phyloP scores from a whole-genome alignment of 306 rosid species.

The Ormosia emarginata region DNA sequence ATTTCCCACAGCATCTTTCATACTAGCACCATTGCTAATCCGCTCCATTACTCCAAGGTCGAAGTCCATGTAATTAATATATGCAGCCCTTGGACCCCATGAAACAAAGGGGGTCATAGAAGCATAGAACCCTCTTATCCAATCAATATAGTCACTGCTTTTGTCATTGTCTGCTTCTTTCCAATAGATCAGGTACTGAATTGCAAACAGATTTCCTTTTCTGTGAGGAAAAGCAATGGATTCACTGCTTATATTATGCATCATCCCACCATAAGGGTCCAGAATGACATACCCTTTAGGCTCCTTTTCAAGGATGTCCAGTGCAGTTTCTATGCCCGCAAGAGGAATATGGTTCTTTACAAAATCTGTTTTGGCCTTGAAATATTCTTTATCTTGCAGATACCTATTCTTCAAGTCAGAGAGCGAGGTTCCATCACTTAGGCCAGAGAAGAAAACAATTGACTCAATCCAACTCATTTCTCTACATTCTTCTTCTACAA shows the following conservation, averaged over 20 bases:
- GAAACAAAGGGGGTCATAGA: conserved; percentile 67
- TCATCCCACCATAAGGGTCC: conserved; percentile 72
- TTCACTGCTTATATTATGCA: conserved; percentile 58
- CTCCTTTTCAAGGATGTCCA: conserved; percentile 51
- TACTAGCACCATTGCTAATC: background rate
- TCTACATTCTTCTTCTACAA: conserved; percentile 42
- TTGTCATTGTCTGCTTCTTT: conserved; percentile 39
- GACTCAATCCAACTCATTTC: conserved; percentile 89
- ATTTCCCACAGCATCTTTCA: conserved; percentile 29
- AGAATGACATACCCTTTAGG: conserved; percentile 56
- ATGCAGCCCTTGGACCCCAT: conserved; percentile 76
- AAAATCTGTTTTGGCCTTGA: conserved; percentile 77
- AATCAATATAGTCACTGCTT: conserved; percentile 46
- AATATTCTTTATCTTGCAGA: conserved; percentile 39
- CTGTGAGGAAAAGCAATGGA: conserved; percentile 77
- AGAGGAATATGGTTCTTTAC: conserved; percentile 40
- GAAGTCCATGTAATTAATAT: conserved; percentile 67
- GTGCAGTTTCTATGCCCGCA: conserved; percentile 40
- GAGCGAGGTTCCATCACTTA: conserved; percentile 35
- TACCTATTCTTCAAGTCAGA: conserved; percentile 52
- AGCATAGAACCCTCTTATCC: conserved; percentile 58
- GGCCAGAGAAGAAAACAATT: conserved; percentile 56
- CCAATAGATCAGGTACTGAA: conserved; percentile 75
- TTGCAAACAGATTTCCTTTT: conserved; percentile 55
- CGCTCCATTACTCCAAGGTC: conserved; percentile 55